These are phyloP conservation scores for Beauveria medogensis DNA, from an alignment of 2,329 filamentous ascomycete species.

Conservation along the genomic window DNA sequence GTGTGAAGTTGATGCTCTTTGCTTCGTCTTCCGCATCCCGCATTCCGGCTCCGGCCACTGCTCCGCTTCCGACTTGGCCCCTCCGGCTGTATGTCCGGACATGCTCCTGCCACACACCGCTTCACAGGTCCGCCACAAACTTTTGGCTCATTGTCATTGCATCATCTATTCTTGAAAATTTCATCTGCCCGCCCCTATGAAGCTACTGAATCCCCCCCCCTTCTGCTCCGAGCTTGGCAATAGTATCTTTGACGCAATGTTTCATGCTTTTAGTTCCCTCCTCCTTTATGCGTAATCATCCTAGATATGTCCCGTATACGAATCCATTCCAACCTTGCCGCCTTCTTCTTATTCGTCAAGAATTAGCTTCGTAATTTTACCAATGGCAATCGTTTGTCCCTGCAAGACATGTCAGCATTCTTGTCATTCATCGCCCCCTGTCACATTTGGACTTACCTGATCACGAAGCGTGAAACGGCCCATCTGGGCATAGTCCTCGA, in stretches of 20 bases:
- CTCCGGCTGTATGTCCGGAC: neutral
- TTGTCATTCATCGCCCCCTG: neutral
- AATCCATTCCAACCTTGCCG: neutral
- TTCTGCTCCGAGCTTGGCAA: neutral
- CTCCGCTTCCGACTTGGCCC: slow-evolving; percentile 7
- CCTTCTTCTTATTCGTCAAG: slow-evolving; percentile 24
- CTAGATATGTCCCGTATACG: neutral
- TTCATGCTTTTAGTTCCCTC: slow-evolving; percentile 7
- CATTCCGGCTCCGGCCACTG: neutral
- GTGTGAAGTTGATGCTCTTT: too few species aligned
- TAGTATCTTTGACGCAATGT: neutral
- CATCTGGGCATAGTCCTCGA: slow-evolving; percentile 93
- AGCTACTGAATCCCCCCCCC: neutral
- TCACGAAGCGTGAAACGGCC: slow-evolving; percentile 85
- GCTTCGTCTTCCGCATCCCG: neutral
- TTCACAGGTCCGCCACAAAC: neutral
- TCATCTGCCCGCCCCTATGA: neutral
- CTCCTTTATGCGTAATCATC: slow-evolving; percentile 7
- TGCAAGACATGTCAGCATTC: slow-evolving; percentile 33
- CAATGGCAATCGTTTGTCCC: slow-evolving; percentile 98
- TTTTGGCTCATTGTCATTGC: slow-evolving; percentile 3
- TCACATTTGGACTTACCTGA: slow-evolving; percentile 48
- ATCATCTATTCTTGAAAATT: slow-evolving; percentile 7
- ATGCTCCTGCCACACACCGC: neutral
- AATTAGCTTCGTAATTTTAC: slow-evolving; percentile 91